A percentile compares a stretch with the other conserved stretches of the same genome.
phyloP scores from a whole-genome alignment of 164 flowering plant species.

The Stephania japonica region DNA sequence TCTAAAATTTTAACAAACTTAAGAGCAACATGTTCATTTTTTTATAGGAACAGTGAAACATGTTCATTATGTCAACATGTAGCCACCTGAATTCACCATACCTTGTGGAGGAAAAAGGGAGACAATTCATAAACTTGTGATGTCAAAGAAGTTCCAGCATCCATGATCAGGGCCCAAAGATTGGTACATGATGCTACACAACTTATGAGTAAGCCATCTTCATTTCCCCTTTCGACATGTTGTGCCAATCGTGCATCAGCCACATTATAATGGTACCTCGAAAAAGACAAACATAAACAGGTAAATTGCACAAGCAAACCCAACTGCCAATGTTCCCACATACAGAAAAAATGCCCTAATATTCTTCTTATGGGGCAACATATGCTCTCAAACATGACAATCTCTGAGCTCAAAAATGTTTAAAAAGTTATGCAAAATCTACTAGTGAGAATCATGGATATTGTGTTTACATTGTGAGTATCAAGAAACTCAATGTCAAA shows the following conservation, averaged over 20 bases:
- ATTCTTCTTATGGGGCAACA: background rate
- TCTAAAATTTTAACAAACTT: background rate
- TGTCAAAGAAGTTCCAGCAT: conserved; percentile 83
- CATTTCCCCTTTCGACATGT: conserved; percentile 79
- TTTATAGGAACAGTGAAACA: no score
- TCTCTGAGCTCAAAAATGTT: background rate
- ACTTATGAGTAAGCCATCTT: conserved; percentile 74
- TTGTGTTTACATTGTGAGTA: no score
- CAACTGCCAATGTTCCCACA: background rate
- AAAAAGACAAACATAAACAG: background rate
- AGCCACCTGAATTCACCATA: conserved; percentile 11
- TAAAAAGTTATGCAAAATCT: background rate
- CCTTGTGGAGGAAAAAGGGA: conserved; percentile 77
- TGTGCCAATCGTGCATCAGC: conserved; percentile 73
- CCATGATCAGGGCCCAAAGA: conserved; percentile 93
- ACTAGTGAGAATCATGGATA: background rate
- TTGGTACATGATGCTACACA: conserved; percentile 83
- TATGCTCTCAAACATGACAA: background rate
- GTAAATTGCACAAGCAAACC: background rate
- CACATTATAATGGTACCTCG: conserved; percentile 83
- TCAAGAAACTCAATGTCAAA: no score
- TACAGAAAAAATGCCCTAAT: background rate
- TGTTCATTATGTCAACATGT: background rate
- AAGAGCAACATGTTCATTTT: background rate
- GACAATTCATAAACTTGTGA: conserved; percentile 73